Percentiles rank a stretch among this genome's conserved stretches.
Conservation (phyloP, 352 stramenopile genomes). For the Pythium guiyangense region DNA sequence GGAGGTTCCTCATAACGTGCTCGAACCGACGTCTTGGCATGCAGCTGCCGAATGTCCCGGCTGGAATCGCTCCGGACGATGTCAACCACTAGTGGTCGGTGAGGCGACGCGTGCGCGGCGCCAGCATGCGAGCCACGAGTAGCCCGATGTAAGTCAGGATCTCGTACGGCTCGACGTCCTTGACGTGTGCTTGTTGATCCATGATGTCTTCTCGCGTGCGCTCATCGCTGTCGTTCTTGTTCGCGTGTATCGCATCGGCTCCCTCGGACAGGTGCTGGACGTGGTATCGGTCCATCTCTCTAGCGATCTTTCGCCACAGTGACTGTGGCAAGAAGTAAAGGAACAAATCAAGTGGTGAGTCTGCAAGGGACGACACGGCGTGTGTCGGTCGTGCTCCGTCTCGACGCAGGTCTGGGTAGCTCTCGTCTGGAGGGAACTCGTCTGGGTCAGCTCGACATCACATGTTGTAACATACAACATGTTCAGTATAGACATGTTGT, state of each 20-base stretch:
- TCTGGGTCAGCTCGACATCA: too few species aligned
- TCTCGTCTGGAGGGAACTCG: too few species aligned
- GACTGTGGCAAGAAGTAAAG: constrained; percentile 2
- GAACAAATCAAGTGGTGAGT: constrained; percentile 4
- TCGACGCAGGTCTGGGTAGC: too few species aligned
- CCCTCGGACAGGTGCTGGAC: neutral
- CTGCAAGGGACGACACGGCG: neutral
- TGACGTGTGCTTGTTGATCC: neutral
- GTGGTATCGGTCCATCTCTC: constrained; percentile 3
- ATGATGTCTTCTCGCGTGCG: neutral
- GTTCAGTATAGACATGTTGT: too few species aligned
- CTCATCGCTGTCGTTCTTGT: neutral
- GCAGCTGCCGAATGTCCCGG: neutral
- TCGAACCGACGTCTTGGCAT: neutral
- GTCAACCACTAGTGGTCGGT: neutral
- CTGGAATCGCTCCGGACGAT: neutral
- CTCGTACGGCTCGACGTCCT: constrained; percentile 3
- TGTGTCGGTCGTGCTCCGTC: constrained; percentile 8
- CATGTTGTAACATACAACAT: too few species aligned
- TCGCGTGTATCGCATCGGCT: neutral
- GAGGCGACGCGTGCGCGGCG: neutral
- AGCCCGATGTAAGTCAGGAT: neutral
- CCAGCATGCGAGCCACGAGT: constrained; percentile 3
- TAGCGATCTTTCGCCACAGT: neutral
- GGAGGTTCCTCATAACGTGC: neutral